These are phyloP conservation scores for Claviceps maximensis DNA, from an alignment of 2,329 filamentous ascomycete genomes.

Conservation along the genomic window DNA sequence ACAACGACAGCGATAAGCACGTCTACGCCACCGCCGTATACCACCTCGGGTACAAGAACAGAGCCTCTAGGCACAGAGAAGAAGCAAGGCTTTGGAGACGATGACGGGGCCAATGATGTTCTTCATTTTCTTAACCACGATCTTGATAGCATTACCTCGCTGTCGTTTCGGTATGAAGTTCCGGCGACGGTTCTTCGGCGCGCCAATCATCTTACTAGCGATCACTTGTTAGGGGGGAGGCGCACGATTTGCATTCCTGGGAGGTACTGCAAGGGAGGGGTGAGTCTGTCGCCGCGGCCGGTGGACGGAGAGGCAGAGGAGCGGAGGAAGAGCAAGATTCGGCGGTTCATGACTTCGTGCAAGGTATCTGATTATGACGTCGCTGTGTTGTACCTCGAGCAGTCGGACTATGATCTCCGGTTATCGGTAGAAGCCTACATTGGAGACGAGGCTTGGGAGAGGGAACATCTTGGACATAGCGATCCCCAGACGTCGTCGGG, in stretches of 20 bases:
- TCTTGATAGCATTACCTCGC: slow-evolving; percentile 52
- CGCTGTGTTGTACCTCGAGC: slow-evolving; percentile 61
- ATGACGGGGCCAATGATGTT: slow-evolving; percentile 37
- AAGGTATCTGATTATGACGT: slow-evolving; percentile 68
- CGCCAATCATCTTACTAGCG: slow-evolving; percentile 56
- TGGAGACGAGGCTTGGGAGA: slow-evolving; percentile 67
- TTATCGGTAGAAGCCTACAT: slow-evolving; percentile 49
- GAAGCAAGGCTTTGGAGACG: background rate
- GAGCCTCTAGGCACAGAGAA: background rate
- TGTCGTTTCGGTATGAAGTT: slow-evolving; percentile 60
- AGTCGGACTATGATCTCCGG: slow-evolving; percentile 52
- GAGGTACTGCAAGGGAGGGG: slow-evolving; percentile 51
- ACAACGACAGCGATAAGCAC: slow-evolving; percentile 10
- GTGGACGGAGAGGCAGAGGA: slow-evolving; percentile 66
- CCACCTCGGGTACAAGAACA: background rate
- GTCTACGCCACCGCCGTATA: slow-evolving; percentile 15
- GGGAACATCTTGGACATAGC: slow-evolving; percentile 38
- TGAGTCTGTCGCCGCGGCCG: slow-evolving; percentile 56
- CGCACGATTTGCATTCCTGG: slow-evolving; percentile 60
- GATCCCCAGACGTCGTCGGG: slow-evolving; percentile 15
- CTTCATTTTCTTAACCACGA: slow-evolving; percentile 62
- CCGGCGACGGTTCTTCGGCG: slow-evolving; percentile 48
- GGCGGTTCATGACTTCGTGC: slow-evolving; percentile 66
- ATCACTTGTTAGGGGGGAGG: slow-evolving; percentile 57
- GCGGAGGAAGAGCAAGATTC: slow-evolving; percentile 52